phyloP scores from a whole-genome alignment of 371 early-diverging fungal species.

The Mortierella sp. region DNA sequence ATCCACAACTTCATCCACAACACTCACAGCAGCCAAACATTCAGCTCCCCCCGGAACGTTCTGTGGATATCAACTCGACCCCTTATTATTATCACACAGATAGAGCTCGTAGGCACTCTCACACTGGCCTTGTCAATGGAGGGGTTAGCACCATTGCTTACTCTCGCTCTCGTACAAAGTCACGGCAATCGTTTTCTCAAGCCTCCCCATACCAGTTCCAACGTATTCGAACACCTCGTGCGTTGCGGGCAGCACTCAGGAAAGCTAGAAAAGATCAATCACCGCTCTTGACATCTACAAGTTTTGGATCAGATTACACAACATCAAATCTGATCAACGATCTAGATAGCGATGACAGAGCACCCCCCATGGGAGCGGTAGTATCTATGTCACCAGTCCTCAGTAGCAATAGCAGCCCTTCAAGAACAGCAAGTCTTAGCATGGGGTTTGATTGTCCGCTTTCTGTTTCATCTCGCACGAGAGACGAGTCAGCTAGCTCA shows the following conservation, averaged over 20 bases:
- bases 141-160: not conserved
- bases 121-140: slow-evolving; percentile 29
- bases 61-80: not conserved
- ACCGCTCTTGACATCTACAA: slow-evolving; percentile 40
- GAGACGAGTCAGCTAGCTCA: not conserved
- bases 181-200: slow-evolving; percentile 21
- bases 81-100: not conserved
- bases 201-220: slow-evolving; percentile 23
- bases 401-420: not conserved
- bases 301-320: slow-evolving; percentile 28
- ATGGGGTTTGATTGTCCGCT: not conserved
- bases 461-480: not conserved
- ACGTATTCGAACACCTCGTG: slow-evolving; percentile 29
- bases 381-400: not conserved
- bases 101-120: slow-evolving; percentile 39
- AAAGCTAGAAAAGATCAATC: slow-evolving; percentile 46
- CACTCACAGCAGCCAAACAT: slow-evolving; percentile 18
- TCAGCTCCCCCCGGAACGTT: not conserved
- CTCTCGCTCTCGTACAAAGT: slow-evolving; percentile 12
- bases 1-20: not conserved
- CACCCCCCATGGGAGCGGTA: not conserved
- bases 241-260: slow-evolving; percentile 32
- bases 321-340: not conserved
- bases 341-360: slow-evolving; percentile 9
- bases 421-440: not conserved